A percentile compares a stretch with the other conserved stretches of the same genome.
These are phyloP conservation scores for Nymphaea colorata DNA, from an alignment of 164 flowering plant species.

Conservation along the genomic window DNA sequence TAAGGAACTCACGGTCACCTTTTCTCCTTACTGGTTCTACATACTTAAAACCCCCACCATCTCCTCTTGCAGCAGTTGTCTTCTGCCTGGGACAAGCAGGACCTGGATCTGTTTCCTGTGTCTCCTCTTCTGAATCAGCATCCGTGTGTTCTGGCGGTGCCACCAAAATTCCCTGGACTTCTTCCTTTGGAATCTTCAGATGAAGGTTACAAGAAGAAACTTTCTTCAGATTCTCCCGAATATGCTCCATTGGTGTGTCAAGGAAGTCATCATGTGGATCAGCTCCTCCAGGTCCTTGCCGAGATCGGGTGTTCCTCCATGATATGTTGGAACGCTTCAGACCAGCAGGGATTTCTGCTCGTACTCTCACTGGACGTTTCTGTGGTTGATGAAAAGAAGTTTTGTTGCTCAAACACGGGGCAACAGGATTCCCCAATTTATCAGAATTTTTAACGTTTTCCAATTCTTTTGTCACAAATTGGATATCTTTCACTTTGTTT, in stretches of 20 bases:
- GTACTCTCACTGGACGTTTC: constrained; percentile 15
- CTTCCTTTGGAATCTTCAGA: constrained; percentile 28
- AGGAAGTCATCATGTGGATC: constrained; percentile 97
- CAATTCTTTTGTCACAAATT: constrained; percentile 7
- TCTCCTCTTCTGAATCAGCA: constrained; percentile 50
- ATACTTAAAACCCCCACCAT: constrained; percentile 42
- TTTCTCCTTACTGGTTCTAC: constrained; percentile 84
- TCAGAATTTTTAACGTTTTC: constrained; percentile 17
- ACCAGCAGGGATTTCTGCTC: constrained; percentile 29
- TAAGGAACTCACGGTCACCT: constrained; percentile 65
- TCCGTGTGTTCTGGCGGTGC: constrained; percentile 20
- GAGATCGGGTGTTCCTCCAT: constrained; percentile 80
- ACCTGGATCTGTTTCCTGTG: constrained; percentile 45
- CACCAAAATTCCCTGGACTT: constrained; percentile 17
- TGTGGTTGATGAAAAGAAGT: constrained; percentile 18
- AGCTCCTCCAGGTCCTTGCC: constrained; percentile 36
- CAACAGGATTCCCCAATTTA: constrained; percentile 14
- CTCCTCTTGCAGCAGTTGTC: constrained; percentile 17
- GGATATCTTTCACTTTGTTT: constrained; percentile 15
- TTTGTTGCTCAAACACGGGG: constrained; percentile 10
- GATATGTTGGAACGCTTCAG: constrained; percentile 37
- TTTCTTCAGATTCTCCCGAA: constrained; percentile 31
- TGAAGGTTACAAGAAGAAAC: neutral
- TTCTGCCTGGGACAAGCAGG: constrained; percentile 20
- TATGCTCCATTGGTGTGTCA: constrained; percentile 69